Evolutionary conservation across 768 basidiomycete species (phyloP), one percentile per base, ranked within the genome.

Genomic region (Russula compacta): DNA sequence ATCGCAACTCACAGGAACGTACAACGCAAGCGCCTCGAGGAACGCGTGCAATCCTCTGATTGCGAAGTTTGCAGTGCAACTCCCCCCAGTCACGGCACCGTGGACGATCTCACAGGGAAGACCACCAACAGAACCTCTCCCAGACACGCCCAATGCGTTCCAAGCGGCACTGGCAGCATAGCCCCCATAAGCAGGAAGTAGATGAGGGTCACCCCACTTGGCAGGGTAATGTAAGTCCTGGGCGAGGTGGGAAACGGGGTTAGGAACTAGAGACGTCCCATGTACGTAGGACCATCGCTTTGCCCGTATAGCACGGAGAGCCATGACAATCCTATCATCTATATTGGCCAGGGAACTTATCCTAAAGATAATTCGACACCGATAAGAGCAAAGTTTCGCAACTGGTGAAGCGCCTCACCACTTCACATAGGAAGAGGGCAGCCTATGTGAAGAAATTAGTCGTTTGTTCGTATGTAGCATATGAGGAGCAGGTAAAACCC

Each of bases 41-140:
- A 89, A 89, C 0, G 81, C 86, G 54, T 76, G 77, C 12, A 75
- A 50, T 14, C 80, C 80, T 58, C 89, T 77, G 49, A 85, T 69
- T 0, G 64, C 65, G 3, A 80, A 76, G 69, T 91, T 91, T 38
- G 78, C 77, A 0, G 76, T 74, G 68, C 89, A 91, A 66, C 81
- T 86, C 17, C 73, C 72, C 33, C 76, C 76, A 4, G 79, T 79
- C 40, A 83, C 72, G n/a, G 75, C 70, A 10, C 81, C 82, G 66
- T 92, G 89, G 0, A 91, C 80, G 4, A 90, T 66, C 68, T 89
- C 84, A 66, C 89, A 92, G 2, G 89, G 89, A 7, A 91, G 63
- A 2, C 89, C 89, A 3, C 87, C 89, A 3, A 87, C 68, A 4
- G 81, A 78, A 1, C 70, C 44, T 49, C 89, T 72, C 24, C 75